Evolutionary conservation across 345 rosid genomes (phyloP).

Genomic region (Heritiera littoralis): DNA sequence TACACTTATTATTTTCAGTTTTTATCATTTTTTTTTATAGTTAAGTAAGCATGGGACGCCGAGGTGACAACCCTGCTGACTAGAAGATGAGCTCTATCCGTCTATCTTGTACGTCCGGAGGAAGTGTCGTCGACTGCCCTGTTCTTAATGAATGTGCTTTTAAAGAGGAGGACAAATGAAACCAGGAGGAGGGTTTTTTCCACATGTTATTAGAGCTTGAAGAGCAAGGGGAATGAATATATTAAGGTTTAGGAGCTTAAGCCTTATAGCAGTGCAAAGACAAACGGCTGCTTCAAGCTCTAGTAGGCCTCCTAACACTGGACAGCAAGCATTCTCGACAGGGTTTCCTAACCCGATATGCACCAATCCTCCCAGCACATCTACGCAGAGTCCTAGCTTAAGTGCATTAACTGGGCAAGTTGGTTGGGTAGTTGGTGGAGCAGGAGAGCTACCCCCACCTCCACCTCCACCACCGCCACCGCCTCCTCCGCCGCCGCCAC

Average conservation of each 20-base stretch:
- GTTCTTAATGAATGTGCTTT: background rate
- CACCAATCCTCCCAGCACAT: constrained; percentile 65
- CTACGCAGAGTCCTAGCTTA: constrained; percentile 71
- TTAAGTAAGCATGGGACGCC: background rate
- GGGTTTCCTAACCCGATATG: constrained; percentile 74
- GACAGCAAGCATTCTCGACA: constrained; percentile 71
- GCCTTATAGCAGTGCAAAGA: constrained; percentile 72
- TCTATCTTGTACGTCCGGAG: background rate
- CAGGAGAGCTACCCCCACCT: constrained; percentile 38
- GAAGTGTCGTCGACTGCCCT: background rate
- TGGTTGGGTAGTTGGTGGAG: constrained; percentile 44
- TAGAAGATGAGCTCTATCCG: background rate
- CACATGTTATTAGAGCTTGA: constrained; percentile 71
- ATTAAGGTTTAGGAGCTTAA: constrained; percentile 67
- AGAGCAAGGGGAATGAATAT: constrained; percentile 74
- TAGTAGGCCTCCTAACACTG: constrained; percentile 59
- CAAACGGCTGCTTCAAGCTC: constrained; percentile 78
- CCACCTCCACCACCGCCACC: constrained; percentile 50
- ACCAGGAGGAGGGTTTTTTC: constrained; percentile 73
- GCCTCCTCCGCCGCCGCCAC: constrained; percentile 29
- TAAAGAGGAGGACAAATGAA: constrained; percentile 64
- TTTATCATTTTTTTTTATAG: background rate
- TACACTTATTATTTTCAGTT: background rate
- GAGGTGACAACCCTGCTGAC: constrained; percentile 12
- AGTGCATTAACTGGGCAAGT: constrained; percentile 65